phyloP scores from a whole-genome alignment of 2,329 filamentous ascomycete genomes.

The Fusarium azukiicola region DNA sequence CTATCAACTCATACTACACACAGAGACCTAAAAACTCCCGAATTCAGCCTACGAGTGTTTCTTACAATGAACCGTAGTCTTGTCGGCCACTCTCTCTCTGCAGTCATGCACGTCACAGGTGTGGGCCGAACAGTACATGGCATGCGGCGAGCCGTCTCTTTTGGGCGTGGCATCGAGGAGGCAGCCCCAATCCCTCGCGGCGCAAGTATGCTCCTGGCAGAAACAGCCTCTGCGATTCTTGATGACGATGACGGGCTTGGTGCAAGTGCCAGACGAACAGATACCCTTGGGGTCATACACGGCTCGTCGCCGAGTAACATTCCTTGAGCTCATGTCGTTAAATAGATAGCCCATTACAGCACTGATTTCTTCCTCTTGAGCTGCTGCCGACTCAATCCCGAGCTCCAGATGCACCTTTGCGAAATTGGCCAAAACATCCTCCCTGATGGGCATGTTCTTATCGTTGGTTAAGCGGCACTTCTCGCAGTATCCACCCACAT shows the following conservation, averaged over 20 bases:
- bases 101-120: neutral
- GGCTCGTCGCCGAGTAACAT: neutral
- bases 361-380: too few relatives aligned
- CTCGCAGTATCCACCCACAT: neutral
- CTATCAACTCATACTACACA: neutral
- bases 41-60: neutral
- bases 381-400: too few relatives aligned
- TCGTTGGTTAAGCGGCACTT: neutral
- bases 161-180: neutral
- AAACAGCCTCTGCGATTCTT: neutral
- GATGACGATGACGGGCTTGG: neutral
- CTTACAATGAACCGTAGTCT: neutral
- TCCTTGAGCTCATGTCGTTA: neutral
- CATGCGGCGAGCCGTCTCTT: neutral
- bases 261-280: neutral
- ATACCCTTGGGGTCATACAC: neutral
- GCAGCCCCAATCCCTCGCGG: neutral
- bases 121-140: neutral
- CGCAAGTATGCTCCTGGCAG: conserved; percentile 7
- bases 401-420: neutral
- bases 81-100: neutral
- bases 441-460: too few relatives aligned
- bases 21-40: neutral
- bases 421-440: neutral
- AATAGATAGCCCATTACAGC: too few relatives aligned